These are phyloP conservation scores for Neoarthrinium moseri DNA, from an alignment of 2,329 filamentous ascomycete species.

Conservation along the genomic window DNA sequence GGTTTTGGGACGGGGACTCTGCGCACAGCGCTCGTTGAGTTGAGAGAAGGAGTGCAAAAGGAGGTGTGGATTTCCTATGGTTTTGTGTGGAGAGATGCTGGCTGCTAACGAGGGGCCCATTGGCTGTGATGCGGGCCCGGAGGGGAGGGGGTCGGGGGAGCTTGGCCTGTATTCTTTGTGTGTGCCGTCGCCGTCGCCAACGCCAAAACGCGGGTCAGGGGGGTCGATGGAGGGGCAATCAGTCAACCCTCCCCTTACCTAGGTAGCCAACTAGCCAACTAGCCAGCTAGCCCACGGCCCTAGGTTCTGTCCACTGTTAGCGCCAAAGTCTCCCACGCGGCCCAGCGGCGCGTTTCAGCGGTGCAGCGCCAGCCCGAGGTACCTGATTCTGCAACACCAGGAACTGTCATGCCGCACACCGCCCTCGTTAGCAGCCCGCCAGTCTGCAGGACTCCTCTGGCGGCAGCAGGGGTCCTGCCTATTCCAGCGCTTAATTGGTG, in stretches of 20 bases:
- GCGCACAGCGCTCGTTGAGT: constrained; percentile 14
- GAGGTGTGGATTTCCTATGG: constrained; percentile 8
- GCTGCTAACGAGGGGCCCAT: constrained; percentile 1
- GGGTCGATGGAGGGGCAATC: constrained; percentile 6
- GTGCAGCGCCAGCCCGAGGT: too few species aligned
- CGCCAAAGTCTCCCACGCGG: too few species aligned
- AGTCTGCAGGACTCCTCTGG: too few species aligned
- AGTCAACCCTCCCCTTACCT: too few species aligned
- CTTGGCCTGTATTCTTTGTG: background rate
- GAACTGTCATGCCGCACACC: background rate
- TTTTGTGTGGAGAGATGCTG: constrained; percentile 7
- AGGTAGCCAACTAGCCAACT: too few species aligned
- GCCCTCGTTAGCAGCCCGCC: background rate
- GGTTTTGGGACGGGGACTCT: constrained; percentile 8
- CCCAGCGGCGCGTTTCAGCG: too few species aligned
- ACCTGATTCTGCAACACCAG: background rate
- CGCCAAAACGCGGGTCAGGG: too few species aligned
- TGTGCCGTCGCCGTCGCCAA: too few species aligned
- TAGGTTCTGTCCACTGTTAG: too few species aligned
- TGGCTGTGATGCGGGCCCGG: constrained; percentile 1
- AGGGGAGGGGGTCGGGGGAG: background rate
- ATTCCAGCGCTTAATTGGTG: background rate
- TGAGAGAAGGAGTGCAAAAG: constrained; percentile 6
- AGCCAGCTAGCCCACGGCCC: too few species aligned
- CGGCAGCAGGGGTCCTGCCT: constrained; percentile 4